Evolutionary conservation across 2,329 filamentous ascomycete genomes (phyloP), one percentile per base, ranked within the genome.

Genomic region (Alternaria incomplexa): DNA sequence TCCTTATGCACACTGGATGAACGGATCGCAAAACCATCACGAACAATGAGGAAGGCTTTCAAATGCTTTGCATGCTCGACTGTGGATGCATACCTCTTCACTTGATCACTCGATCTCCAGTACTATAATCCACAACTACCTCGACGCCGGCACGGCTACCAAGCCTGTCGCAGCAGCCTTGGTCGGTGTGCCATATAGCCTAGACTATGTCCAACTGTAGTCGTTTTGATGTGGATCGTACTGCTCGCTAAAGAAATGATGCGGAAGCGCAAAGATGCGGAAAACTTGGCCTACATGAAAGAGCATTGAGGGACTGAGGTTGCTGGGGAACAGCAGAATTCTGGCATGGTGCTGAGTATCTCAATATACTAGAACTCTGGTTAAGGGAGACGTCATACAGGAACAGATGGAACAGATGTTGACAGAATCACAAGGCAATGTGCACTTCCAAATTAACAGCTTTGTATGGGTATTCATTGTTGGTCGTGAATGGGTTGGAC

Each of bases 1-100:
- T 48, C 53, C 60, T 56, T 40, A 67, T 64, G 53, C 68, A 56
- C 62, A 64, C 62, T 62, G 53, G 61, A 61, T 72, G 55, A 59
- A 30, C 28, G 55, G 30, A 46, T 36, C 28, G 11, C 26, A 43
- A 12, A 20, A 30, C n/a, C 36, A 46, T 43, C 26, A 47, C n/a
- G 53, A 25, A 25, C 17, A 56, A n/a, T 43, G 28, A 26, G 47
- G 11, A 2, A 51, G 10, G 5, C 12, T 22, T 30, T 50, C 9
- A n/a, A 20, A 10, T 15, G 26, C 4, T 15, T 13, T 36, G 12
- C 30, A 36, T 23, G 2, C 6, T 51, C 13, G 48, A 23, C 48
- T 36, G 20, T 3, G 22, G 1, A 3, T 51, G 28, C 10, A 51
- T 23, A 11, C 1, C 28, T 36, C 20, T 51, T 20, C 48, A 20